These are phyloP conservation scores for Colletotrichum sp. DNA, from an alignment of 2,329 filamentous ascomycete genomes.

Conservation along the genomic window DNA sequence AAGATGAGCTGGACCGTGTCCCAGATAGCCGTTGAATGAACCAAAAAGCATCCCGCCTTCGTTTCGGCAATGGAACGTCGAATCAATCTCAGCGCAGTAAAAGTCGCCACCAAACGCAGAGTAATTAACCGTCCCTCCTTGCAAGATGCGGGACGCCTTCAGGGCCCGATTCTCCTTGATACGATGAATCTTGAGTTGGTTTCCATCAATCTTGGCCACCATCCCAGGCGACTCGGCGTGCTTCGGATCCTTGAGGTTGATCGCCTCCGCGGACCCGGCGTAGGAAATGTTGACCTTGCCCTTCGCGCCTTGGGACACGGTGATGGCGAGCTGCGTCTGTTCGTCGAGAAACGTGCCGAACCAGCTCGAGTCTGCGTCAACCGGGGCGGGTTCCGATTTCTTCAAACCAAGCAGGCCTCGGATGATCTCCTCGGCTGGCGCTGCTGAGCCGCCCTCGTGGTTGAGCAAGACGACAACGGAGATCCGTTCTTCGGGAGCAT, in stretches of 20 bases:
- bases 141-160: neutral
- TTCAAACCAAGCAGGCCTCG: conserved; percentile 31
- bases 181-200: conserved; percentile 31
- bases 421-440: conserved; percentile 33
- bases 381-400: conserved; percentile 15
- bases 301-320: conserved; percentile 27
- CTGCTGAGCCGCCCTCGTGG: conserved; percentile 34
- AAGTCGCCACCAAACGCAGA: conserved; percentile 37
- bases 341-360: conserved; percentile 42
- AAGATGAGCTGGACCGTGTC: conserved; percentile 38
- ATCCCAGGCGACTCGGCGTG: conserved; percentile 28
- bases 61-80: conserved; percentile 38
- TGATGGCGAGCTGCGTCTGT: conserved; percentile 36
- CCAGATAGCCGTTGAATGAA: conserved; percentile 45
- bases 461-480: conserved; percentile 47
- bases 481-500: conserved; percentile 36
- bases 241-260: conserved; percentile 26
- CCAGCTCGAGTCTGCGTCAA: conserved; percentile 29
- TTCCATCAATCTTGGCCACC: conserved; percentile 32
- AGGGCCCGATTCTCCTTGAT: conserved; percentile 23
- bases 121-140: conserved; percentile 19
- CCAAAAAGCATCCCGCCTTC: conserved; percentile 44
- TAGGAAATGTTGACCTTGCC: conserved; percentile 37
- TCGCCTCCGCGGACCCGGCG: conserved; percentile 24
- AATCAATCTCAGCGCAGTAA: conserved; percentile 39